Evolutionary conservation across 148 eudicot genomes (phyloP).

Genomic region (Cornus suecica): DNA sequence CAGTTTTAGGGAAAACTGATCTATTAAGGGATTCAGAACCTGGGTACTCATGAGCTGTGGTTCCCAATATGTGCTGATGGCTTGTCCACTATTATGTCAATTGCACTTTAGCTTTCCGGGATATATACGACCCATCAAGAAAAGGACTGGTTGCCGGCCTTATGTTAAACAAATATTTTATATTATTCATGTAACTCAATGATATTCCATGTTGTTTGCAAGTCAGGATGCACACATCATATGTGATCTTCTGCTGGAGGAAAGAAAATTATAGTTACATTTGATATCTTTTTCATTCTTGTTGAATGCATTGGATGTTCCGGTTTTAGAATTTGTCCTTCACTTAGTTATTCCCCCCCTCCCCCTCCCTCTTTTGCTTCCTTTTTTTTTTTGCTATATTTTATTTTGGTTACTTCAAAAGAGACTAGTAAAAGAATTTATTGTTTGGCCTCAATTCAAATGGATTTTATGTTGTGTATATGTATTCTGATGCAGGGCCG

Average conservation of each 20-base stretch:
- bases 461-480: background rate
- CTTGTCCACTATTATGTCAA: background rate
- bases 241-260: background rate
- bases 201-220: background rate
- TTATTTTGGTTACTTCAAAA: background rate
- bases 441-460: background rate
- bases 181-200: background rate
- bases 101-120: background rate
- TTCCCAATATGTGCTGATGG: background rate
- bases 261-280: background rate
- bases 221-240: background rate
- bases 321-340: too few species aligned
- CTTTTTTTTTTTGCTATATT: background rate
- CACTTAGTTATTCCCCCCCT: background rate
- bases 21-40: too few species aligned
- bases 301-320: too few species aligned
- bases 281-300: background rate
- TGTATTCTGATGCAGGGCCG: constrained; percentile 24
- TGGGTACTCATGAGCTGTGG: too few species aligned
- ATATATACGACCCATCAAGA: background rate
- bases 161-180: background rate
- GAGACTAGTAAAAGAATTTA: background rate
- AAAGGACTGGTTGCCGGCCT: background rate
- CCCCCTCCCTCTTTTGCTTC: background rate
- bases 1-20: too few species aligned